Evolutionary conservation across 495 filamentous ascomycete genomes (phyloP).

Genomic region (Achaetomiella virescens): DNA sequence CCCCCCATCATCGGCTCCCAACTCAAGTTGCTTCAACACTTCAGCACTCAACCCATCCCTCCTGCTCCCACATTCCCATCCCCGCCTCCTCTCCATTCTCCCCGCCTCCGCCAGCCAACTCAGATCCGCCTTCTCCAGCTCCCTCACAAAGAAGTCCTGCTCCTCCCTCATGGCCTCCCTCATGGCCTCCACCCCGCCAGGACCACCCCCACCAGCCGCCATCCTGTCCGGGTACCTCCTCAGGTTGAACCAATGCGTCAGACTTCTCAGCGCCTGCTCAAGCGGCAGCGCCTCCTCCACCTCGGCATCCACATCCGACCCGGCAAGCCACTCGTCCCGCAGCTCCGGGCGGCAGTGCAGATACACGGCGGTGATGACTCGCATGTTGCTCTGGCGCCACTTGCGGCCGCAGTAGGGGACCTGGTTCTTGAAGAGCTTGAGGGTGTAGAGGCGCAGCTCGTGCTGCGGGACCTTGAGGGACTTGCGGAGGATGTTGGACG

Average conservation of each 20-base stretch:
- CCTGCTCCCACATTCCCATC: not conserved
- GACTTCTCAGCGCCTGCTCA: slow-evolving; percentile 76
- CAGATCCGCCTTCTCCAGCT: slow-evolving; percentile 60
- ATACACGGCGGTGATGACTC: slow-evolving; percentile 94
- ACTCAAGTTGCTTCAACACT: not conserved
- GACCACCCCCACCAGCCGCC: slow-evolving; percentile 53
- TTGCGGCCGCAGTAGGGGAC: slow-evolving; percentile 97
- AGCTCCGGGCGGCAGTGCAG: slow-evolving; percentile 87
- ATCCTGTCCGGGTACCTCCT: slow-evolving; percentile 73
- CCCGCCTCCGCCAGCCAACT: slow-evolving; percentile 1
- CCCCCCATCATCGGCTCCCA: not conserved
- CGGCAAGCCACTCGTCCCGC: slow-evolving; percentile 90
- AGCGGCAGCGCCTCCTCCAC: slow-evolving; percentile 87
- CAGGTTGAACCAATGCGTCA: slow-evolving; percentile 92
- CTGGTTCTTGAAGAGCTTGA: slow-evolving; percentile 97
- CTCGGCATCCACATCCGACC: slow-evolving; percentile 82
- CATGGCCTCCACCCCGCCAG: slow-evolving; percentile 23
- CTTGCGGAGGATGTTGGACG: slow-evolving; percentile 79
- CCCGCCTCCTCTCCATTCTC: not conserved
- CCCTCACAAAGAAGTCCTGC: slow-evolving; percentile 81
- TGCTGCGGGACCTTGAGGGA: slow-evolving; percentile 84
- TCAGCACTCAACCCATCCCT: not conserved
- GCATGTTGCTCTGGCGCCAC: slow-evolving; percentile 97
- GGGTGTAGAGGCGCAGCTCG: slow-evolving; percentile 81
- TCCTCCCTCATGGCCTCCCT: slow-evolving; percentile 63